Base-by-base conservation (phyloP, 192 early-diverging fungal species). In the Backusella liffmaniae region DNA sequence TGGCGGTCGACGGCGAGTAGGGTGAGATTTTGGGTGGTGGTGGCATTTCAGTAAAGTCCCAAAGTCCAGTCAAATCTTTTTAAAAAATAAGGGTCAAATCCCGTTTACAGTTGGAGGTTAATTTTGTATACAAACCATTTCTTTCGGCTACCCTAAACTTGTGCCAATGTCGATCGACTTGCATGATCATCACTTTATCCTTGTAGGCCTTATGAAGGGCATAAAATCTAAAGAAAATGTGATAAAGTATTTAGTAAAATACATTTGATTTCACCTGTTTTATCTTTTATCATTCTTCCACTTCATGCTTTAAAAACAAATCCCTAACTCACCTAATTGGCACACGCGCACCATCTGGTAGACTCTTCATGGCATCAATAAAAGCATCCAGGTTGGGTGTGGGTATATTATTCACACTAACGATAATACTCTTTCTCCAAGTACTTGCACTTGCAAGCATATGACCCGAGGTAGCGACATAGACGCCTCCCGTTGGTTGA, bases 121-220 rank as follows among this genome's bases (percentile, higher is more conserved):
- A 5, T 23, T 59, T 23, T 59, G n/a, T 62, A 62, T 62, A 62
- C 23, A 62, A 13, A 87, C 86, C 88, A 84, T 97, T 93, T 74
- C 97, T 89, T 2, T 84, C 77, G 21, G 94, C 93, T 75, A 96
- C 69, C 71, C 93, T 84, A 83, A 95, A 95, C 44, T 85, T 86
- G 74, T 90, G 88, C 96, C 96, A 98, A 79, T 96, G 95, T 72
- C 94, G 86, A 77, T 96, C 92, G 4, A 96, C 90, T 68, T 88
- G 91, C 85, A 96, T 94, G 59, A 98, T 92, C 77, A 89, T 89
- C 8, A 98, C 89, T 56, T 88, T 90, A 69, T 92, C 90, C 39
- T 91, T 91, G 84, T 97, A 90, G 8, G 94, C 90, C 72, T 95
- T 92, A n/a, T 88, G 91, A 15, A 98, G 89, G 13, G 88, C 81